Conservation (phyloP, 306 rosid genomes). For the Mimosa pudica region DNA sequence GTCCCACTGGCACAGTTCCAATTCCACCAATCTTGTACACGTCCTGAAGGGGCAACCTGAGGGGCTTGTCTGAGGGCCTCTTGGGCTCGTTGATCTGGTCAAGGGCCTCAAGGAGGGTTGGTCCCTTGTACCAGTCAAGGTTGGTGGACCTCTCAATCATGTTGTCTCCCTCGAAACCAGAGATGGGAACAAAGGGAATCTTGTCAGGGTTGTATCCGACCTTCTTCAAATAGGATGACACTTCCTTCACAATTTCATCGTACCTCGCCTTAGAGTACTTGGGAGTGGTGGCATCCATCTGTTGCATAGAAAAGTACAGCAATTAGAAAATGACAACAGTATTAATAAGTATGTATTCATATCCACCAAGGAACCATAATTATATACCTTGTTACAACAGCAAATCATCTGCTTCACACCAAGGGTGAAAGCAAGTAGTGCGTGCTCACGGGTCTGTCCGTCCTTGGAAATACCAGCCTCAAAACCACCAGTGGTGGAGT, state of each 20-base stretch:
- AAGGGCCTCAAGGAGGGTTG: conserved; percentile 90
- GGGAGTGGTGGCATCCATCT: conserved; percentile 96
- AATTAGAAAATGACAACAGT: background rate
- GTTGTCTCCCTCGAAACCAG: conserved; percentile 94
- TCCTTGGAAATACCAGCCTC: conserved; percentile 97
- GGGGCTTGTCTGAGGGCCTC: conserved; percentile 92
- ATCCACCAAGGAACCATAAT: background rate
- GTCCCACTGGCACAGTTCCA: conserved; percentile 94
- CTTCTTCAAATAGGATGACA: conserved; percentile 88
- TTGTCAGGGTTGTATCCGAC: conserved; percentile 91
- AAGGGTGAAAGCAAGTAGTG: conserved; percentile 91
- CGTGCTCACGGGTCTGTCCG: conserved; percentile 96
- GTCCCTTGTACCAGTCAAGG: conserved; percentile 99
- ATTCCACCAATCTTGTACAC: conserved; percentile 98
- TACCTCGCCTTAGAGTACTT: conserved; percentile 88
- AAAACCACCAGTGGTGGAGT: conserved; percentile 93
- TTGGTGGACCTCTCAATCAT: conserved; percentile 91
- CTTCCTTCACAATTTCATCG: conserved; percentile 93
- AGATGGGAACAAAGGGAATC: conserved; percentile 84
- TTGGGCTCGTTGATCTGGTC: conserved; percentile 77
- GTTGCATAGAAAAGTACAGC: background rate
- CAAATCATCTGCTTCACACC: conserved; percentile 96
- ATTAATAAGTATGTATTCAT: background rate
- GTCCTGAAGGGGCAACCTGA: conserved; percentile 90
- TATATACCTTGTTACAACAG: conserved; percentile 80